Conservation (phyloP, 1,284 basidiomycete genomes). For the Trichosporon ovoides region DNA sequence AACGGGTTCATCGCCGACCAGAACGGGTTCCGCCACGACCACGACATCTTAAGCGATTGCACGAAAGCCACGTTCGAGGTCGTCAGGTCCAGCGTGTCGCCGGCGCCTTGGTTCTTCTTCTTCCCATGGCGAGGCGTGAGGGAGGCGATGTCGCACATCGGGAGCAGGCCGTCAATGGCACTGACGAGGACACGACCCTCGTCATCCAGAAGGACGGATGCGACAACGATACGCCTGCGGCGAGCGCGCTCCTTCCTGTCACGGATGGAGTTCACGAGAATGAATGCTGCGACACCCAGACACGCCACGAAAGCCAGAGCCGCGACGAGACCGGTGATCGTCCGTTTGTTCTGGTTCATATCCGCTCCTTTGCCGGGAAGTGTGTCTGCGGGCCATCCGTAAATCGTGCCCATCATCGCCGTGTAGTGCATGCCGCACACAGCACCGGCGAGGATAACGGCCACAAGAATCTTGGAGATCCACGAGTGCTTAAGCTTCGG, state of each 20-base stretch:
- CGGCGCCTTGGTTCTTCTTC: not conserved
- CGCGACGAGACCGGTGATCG: slow-evolving; percentile 48
- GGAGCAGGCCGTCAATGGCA: slow-evolving; percentile 49
- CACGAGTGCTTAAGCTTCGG: slow-evolving; percentile 51
- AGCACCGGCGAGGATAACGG: slow-evolving; percentile 47
- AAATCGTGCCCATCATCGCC: slow-evolving; percentile 42
- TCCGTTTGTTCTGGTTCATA: slow-evolving; percentile 38
- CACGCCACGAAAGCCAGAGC: slow-evolving; percentile 49
- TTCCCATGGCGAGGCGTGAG: slow-evolving; percentile 26
- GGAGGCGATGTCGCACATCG: slow-evolving; percentile 49
- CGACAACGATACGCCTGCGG: slow-evolving; percentile 49
- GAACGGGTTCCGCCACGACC: slow-evolving; percentile 47
- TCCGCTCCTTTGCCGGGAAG: slow-evolving; percentile 22
- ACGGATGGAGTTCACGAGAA: slow-evolving; percentile 43
- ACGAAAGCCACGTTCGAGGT: slow-evolving; percentile 50
- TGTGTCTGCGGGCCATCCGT: slow-evolving; percentile 32
- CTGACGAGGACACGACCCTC: slow-evolving; percentile 48
- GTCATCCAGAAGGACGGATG: slow-evolving; percentile 49
- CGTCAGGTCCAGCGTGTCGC: slow-evolving; percentile 39
- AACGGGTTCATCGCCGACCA: slow-evolving; percentile 24
- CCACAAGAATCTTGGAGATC: slow-evolving; percentile 47
- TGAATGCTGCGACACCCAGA: slow-evolving; percentile 45
- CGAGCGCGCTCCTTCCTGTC: slow-evolving; percentile 41
- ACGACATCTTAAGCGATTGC: slow-evolving; percentile 47
- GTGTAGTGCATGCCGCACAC: slow-evolving; percentile 50